Evolutionary conservation across 345 rosid genomes (phyloP).

Genomic region (Jatropha curcas): DNA sequence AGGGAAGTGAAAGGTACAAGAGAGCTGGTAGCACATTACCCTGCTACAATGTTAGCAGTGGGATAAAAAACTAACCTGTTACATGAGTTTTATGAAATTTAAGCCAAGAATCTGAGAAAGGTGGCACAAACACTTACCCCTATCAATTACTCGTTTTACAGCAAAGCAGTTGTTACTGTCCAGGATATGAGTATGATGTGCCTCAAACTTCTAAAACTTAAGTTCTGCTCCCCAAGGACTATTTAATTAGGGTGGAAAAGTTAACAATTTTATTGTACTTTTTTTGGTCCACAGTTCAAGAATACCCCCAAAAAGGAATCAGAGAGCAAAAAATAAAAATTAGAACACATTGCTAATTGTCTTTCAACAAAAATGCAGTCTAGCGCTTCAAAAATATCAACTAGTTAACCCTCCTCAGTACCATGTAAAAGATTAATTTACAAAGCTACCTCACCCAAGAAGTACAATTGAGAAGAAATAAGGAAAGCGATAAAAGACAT

Average conservation of each 20-base stretch:
- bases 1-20: background rate
- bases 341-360: background rate
- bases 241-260: background rate
- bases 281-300: background rate
- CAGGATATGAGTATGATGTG: background rate
- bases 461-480: background rate
- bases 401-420: background rate
- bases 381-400: background rate
- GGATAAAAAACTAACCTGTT: background rate
- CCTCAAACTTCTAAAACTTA: background rate
- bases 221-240: background rate
- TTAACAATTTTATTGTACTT: background rate
- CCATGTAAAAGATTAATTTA: background rate
- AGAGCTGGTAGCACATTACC: background rate
- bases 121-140: background rate
- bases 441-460: too few species aligned
- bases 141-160: background rate
- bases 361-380: background rate
- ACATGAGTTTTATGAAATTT: too few species aligned
- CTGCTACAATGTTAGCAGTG: background rate
- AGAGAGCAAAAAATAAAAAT: background rate
- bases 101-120: background rate
- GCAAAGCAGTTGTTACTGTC: background rate
- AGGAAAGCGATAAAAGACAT: background rate
- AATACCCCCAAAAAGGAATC: background rate